A percentile compares a stretch with the other conserved stretches of the same genome.
These are phyloP conservation scores for Collariella sp. DNA, from an alignment of 495 filamentous ascomycete genomes.

Conservation along the genomic window DNA sequence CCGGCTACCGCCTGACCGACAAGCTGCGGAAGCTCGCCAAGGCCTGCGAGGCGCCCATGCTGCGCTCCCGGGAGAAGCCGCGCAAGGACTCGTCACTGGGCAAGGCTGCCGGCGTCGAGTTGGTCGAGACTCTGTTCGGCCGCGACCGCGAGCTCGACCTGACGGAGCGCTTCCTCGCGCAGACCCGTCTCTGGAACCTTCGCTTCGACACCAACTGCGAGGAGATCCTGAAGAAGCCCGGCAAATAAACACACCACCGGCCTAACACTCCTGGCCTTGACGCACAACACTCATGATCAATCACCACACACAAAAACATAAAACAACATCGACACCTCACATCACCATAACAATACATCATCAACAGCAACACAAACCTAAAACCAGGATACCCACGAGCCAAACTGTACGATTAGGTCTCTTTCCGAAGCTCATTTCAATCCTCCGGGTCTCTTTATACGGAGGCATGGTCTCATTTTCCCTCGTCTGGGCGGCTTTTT, in stretches of 20 bases:
- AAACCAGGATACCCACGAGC: slow-evolving; percentile 16
- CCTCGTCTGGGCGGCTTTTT: background rate
- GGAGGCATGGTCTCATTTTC: slow-evolving; percentile 5
- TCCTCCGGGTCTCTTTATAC: slow-evolving; percentile 20
- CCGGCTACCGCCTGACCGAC: slow-evolving; percentile 77
- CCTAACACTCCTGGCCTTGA: background rate
- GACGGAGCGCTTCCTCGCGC: slow-evolving; percentile 93
- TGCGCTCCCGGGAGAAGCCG: slow-evolving; percentile 47
- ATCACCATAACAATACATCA: background rate
- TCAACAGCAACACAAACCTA: slow-evolving; percentile 12
- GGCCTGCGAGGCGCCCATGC: slow-evolving; percentile 87
- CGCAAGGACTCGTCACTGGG: slow-evolving; percentile 69
- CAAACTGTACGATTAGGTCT: slow-evolving; percentile 31
- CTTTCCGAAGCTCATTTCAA: slow-evolving; percentile 24
- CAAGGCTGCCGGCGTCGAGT: slow-evolving; percentile 88
- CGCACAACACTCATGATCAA: background rate
- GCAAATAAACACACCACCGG: slow-evolving; percentile 29
- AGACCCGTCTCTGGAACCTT: slow-evolving; percentile 86
- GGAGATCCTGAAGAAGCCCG: slow-evolving; percentile 63
- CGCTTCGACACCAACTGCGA: slow-evolving; percentile 97
- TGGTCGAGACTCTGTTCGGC: slow-evolving; percentile 95
- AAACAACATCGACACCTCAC: slow-evolving; percentile 3
- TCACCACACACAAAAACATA: slow-evolving; percentile 9
- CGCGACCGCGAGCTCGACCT: slow-evolving; percentile 82
- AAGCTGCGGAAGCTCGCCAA: slow-evolving; percentile 84